A percentile compares a stretch with the other conserved stretches of the same genome.
Conservation (phyloP, 495 filamentous ascomycete genomes). For the Penicillium canescens region DNA sequence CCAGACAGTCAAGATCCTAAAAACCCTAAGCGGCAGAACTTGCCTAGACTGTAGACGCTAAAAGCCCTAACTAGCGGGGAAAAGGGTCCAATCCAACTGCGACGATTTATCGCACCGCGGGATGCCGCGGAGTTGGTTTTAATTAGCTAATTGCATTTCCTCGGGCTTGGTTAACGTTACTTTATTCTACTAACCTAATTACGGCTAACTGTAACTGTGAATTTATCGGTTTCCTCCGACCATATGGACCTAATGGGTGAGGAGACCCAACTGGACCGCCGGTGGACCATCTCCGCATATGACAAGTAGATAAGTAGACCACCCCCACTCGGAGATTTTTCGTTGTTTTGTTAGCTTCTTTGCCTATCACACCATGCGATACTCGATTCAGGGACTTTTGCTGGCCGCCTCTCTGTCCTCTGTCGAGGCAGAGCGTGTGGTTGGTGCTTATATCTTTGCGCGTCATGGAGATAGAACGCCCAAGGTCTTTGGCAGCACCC, state of each 20-base stretch:
- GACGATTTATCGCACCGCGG: conserved; percentile 9
- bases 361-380: conserved; percentile 25
- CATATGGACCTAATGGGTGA: background rate
- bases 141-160: conserved; percentile 24
- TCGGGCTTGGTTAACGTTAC: background rate
- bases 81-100: background rate
- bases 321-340: background rate
- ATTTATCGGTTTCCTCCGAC: background rate
- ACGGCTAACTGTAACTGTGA: background rate
- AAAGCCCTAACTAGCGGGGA: background rate
- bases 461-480: conserved; percentile 66
- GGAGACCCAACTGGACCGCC: background rate
- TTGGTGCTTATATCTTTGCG: conserved; percentile 63
- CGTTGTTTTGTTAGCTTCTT: background rate
- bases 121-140: conserved; percentile 8
- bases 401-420: conserved; percentile 33
- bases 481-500: conserved; percentile 51
- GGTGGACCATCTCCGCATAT: background rate
- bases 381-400: conserved; percentile 30
- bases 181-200: background rate
- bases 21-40: conserved; percentile 1
- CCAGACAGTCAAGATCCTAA: no score
- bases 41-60: background rate
- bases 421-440: conserved; percentile 56
- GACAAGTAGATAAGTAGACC: background rate